Conservation (phyloP, 306 rosid genomes). For the Clitoria ternatea region DNA sequence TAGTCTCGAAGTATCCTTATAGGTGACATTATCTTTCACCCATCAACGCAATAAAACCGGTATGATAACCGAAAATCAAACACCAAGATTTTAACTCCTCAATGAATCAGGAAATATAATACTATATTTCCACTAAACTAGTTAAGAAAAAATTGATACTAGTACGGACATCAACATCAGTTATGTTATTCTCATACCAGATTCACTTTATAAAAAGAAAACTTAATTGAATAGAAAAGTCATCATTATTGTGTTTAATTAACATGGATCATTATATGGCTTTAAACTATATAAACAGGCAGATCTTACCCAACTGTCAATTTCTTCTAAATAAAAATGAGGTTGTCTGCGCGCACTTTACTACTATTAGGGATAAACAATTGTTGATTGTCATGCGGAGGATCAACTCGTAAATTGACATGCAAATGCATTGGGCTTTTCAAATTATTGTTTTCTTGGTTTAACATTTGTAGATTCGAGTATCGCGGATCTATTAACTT, state of each 20-base stretch:
- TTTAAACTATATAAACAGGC: not conserved
- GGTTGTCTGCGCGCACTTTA: not conserved
- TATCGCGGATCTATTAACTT: not conserved
- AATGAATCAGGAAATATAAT: too few species aligned
- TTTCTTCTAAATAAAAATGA: not conserved
- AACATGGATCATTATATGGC: not conserved
- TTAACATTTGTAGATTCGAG: not conserved
- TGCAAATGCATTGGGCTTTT: not conserved
- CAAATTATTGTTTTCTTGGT: not conserved
- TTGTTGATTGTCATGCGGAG: not conserved
- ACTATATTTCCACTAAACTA: too few species aligned
- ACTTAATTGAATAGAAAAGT: not conserved
- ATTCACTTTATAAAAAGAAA: too few species aligned
- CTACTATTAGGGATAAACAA: not conserved
- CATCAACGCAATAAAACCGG: too few species aligned
- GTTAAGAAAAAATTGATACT: too few species aligned
- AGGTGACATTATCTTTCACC: too few species aligned
- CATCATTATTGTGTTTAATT: not conserved
- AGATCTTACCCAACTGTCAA: conserved; percentile 2
- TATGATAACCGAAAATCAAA: too few species aligned
- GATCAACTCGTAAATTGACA: not conserved
- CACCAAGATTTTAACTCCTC: too few species aligned
- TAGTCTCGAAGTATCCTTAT: too few species aligned
- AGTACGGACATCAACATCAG: too few species aligned
- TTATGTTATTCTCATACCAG: too few species aligned